phyloP scores from a whole-genome alignment of 768 basidiomycete genomes.

The Pulveroboletus sp. region DNA sequence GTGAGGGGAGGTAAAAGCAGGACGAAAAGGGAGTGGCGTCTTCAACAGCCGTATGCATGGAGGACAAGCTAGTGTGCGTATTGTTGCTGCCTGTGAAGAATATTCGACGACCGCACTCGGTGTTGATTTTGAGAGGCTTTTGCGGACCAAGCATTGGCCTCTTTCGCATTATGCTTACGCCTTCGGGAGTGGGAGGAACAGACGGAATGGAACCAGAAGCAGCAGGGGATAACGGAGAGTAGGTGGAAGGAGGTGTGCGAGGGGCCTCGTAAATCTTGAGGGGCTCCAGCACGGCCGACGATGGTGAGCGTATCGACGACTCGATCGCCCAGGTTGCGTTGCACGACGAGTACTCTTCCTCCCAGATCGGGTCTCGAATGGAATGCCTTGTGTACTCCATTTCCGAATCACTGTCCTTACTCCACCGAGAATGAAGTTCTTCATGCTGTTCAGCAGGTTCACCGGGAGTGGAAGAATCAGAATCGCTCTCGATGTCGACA shows the following conservation, averaged over 20 bases:
- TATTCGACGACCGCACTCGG: conserved; percentile 35
- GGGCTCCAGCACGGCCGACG: conserved; percentile 33
- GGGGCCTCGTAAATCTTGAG: conserved; percentile 43
- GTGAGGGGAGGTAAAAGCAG: conserved; percentile 49
- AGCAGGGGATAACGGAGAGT: conserved; percentile 43
- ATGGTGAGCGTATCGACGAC: conserved; percentile 45
- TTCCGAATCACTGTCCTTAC: conserved; percentile 42
- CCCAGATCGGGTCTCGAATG: conserved; percentile 28
- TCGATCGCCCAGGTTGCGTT: conserved; percentile 54
- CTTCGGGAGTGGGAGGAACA: conserved; percentile 56
- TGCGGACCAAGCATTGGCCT: conserved; percentile 32
- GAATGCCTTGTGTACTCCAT: conserved; percentile 32
- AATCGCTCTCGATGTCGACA: conserved; percentile 59
- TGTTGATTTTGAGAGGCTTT: conserved; percentile 58
- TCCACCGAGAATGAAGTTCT: conserved; percentile 53
- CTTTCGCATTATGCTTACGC: conserved; percentile 38
- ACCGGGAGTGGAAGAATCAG: conserved; percentile 48
- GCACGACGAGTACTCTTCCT: conserved; percentile 39
- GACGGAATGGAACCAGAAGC: conserved; percentile 39
- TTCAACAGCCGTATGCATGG: conserved; percentile 77
- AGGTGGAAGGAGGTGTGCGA: conserved; percentile 47
- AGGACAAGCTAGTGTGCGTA: conserved; percentile 45
- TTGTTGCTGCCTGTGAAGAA: conserved; percentile 40
- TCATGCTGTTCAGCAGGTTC: conserved; percentile 36
- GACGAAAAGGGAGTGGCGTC: conserved; percentile 52